Base-by-base conservation (phyloP, 2,329 filamentous ascomycete genomes). In the Drechmeria coniospora region DNA sequence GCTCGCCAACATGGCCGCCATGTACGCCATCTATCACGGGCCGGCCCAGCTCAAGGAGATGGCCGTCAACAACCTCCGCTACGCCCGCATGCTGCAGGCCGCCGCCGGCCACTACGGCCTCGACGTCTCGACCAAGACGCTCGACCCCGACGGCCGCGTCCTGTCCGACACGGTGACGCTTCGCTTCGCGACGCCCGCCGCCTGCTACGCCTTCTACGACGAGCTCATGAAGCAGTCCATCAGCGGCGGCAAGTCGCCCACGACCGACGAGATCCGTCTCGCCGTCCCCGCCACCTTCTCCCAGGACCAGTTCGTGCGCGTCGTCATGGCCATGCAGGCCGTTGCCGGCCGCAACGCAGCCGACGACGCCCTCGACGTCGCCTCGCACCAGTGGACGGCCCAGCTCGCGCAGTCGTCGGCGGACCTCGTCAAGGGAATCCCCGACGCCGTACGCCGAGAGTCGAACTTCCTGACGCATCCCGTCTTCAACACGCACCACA, bases 11-110 rank as follows among this genome's bases (percentile, higher is more conserved):
- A 94, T 94, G 82, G 87, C 74, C 41, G 83, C 86, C 30, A 78
- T 94, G 59, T 95, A 93, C 48, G 86, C 84, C 28, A 66, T 94
- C 29, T 95, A 94, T 53, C 87, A 95, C 49, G 87, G 87, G 4
- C 87, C 87, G 1, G 55, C 73, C 29, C 84, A 86, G 12, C 59
- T 95, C 27, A 83, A 74, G 54, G 68, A 72, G 10, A 94, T 94
- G 47, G 86, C 87, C 1, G 69, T 86, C 49, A 72, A 76, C 37
- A 69, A 80, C 37, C 71, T 83, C 41, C 69, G 74, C 16, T 74
- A 76, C 45, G 73, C 83, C 15, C 68, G 74, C 36, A 63, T 78
- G 19, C 50, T 92, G 10, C 74, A 83, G 45, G 60, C 68, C 28
- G 69, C 70, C 15, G 59, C 84, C 5, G 55, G 67, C 30, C 52